Percentiles rank a stretch among this genome's conserved stretches.
Conservation (phyloP, 2,329 filamentous ascomycete species). For the Trichoderma pleuroti region DNA sequence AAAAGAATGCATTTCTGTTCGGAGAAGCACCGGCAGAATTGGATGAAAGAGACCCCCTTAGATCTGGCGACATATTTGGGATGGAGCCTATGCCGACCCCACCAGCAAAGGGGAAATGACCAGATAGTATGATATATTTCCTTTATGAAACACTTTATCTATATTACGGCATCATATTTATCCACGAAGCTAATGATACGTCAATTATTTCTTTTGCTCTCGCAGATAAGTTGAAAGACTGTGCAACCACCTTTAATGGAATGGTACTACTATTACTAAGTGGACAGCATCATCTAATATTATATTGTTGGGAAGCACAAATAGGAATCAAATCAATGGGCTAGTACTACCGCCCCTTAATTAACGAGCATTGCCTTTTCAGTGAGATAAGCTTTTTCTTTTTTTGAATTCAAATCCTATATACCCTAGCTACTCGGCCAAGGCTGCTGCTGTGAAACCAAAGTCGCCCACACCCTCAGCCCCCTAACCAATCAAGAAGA, state of each 20-base stretch:
- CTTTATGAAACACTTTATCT: neutral
- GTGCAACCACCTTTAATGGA: neutral
- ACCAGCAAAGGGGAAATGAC: slow-evolving; percentile 26
- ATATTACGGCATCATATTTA: neutral
- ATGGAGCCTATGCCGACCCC: slow-evolving; percentile 45
- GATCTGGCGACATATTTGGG: slow-evolving; percentile 52
- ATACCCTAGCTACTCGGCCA: neutral
- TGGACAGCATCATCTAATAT: neutral
- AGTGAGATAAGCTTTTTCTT: neutral
- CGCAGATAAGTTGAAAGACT: neutral
- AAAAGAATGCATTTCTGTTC: slow-evolving; percentile 58
- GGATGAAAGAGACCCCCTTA: slow-evolving; percentile 35
- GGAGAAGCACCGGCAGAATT: slow-evolving; percentile 47
- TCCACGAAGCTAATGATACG: neutral
- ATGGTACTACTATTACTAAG: neutral
- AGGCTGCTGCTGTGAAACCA: neutral
- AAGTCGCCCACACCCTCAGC: neutral
- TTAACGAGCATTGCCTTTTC: neutral
- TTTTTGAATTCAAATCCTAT: slow-evolving; percentile 3
- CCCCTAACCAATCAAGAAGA: neutral
- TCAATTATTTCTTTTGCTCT: neutral
- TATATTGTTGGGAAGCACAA: neutral
- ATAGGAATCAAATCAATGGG: neutral
- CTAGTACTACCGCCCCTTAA: neutral
- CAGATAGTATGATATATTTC: neutral